Conservation (phyloP, 208 protist genomes). For the Vickermania ingenoplastis region DNA sequence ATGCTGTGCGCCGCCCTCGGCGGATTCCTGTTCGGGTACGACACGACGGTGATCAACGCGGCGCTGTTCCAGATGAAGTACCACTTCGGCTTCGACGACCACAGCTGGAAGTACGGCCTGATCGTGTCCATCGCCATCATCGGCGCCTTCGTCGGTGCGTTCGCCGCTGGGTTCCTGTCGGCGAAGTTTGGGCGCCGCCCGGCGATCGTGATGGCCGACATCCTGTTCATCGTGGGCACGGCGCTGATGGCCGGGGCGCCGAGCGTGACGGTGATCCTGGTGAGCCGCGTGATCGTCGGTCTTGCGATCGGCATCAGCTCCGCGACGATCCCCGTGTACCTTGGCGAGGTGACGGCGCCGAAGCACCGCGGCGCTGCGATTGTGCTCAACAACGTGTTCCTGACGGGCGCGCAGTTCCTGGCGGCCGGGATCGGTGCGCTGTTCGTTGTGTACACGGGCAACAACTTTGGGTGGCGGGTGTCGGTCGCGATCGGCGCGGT, state of each 20-base stretch:
- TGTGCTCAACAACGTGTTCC: constrained; percentile 83
- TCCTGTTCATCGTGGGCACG: constrained; percentile 77
- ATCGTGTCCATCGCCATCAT: constrained; percentile 82
- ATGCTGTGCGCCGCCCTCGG: constrained; percentile 82
- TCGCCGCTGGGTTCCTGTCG: constrained; percentile 59
- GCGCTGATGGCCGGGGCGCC: constrained; percentile 64
- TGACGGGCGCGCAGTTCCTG: constrained; percentile 82
- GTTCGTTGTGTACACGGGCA: constrained; percentile 57
- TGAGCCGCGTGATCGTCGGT: constrained; percentile 78
- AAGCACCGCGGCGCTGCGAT: constrained; percentile 72
- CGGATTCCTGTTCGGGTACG: constrained; percentile 91
- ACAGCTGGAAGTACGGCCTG: constrained; percentile 69
- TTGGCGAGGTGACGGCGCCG: constrained; percentile 78
- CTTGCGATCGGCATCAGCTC: constrained; percentile 81
- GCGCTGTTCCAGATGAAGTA: constrained; percentile 89
- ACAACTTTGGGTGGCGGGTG: constrained; percentile 84
- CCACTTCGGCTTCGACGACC: constrained; percentile 71
- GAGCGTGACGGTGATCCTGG: constrained; percentile 52
- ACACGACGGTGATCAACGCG: constrained; percentile 87
- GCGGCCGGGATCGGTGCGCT: constrained; percentile 56
- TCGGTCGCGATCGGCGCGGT: constrained; percentile 75
- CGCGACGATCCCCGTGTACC: constrained; percentile 87
- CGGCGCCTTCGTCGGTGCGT: constrained; percentile 79
- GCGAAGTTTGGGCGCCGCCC: constrained; percentile 61
- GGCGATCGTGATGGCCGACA: constrained; percentile 57